Evolutionary conservation across 2,329 filamentous ascomycete species (phyloP).

Genomic region (Colletotrichum musae): DNA sequence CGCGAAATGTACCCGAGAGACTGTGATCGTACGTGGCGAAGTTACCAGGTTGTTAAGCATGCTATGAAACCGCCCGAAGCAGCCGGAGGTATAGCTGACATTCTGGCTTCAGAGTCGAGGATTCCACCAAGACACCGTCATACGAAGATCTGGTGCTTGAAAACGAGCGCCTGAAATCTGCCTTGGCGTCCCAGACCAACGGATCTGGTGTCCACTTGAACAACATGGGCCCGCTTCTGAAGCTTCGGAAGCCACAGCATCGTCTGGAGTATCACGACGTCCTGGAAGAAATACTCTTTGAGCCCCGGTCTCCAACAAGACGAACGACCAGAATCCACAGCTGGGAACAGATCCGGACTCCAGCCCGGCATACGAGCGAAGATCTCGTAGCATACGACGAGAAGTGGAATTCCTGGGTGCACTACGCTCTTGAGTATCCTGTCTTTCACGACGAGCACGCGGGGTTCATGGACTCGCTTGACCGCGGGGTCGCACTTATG

Average conservation of each 20-base stretch:
- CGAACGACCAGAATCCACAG: neutral
- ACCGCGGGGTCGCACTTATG: neutral
- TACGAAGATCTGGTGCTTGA: slow-evolving; percentile 18
- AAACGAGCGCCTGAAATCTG: slow-evolving; percentile 12
- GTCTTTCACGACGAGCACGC: slow-evolving; percentile 36
- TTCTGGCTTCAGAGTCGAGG: neutral
- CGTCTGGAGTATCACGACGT: slow-evolving; percentile 13
- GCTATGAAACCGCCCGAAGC: too few species aligned
- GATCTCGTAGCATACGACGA: slow-evolving; percentile 33
- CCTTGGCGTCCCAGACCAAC: neutral
- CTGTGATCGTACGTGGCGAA: slow-evolving; percentile 29
- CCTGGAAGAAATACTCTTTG: slow-evolving; percentile 17
- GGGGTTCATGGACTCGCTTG: slow-evolving; percentile 21
- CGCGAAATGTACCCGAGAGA: slow-evolving; percentile 32
- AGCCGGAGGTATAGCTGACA: neutral
- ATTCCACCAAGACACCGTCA: neutral
- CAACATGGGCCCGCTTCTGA: neutral
- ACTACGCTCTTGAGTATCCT: slow-evolving; percentile 43
- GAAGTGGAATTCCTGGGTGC: slow-evolving; percentile 43
- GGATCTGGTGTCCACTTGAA: neutral
- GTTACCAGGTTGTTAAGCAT: slow-evolving; percentile 20
- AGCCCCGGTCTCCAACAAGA: neutral
- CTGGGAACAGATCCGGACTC: neutral
- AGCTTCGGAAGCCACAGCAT: slow-evolving; percentile 9
- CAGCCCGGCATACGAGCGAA: slow-evolving; percentile 46